These are phyloP conservation scores for Chlorella sp. DNA, from an alignment of 139 green algal species.

Conservation along the genomic window DNA sequence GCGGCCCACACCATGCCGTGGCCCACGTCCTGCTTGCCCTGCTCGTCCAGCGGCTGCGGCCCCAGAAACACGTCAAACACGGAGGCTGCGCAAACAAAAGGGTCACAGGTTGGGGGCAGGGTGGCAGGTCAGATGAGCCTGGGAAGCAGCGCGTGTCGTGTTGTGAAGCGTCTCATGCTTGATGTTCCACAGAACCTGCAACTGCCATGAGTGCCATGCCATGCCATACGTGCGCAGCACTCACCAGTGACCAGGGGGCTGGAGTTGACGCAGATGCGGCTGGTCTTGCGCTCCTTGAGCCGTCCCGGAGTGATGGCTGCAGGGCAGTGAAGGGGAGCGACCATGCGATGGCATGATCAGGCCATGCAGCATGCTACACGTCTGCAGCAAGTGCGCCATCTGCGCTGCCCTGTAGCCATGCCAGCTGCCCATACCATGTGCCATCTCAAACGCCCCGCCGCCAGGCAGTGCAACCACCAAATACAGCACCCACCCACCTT, in stretches of 20 bases:
- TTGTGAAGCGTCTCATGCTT: not conserved
- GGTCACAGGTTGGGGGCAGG: not conserved
- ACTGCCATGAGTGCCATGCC: not conserved
- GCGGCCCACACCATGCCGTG: conserved; percentile 37
- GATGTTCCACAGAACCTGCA: not conserved
- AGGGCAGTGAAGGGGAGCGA: not conserved
- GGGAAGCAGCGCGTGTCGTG: not conserved
- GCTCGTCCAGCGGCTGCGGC: conserved; percentile 13
- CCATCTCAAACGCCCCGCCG: not conserved
- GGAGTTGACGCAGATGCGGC: conserved; percentile 7
- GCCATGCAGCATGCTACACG: not conserved
- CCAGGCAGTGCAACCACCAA: not conserved
- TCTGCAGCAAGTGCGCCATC: not conserved
- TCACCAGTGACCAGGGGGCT: conserved; percentile 8
- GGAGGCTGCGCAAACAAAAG: not conserved
- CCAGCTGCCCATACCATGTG: no score
- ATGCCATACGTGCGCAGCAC: not conserved
- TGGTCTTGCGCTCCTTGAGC: conserved; percentile 25
- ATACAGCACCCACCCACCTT: conserved; percentile 4
- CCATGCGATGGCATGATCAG: not conserved
- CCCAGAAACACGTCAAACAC: conserved; percentile 45
- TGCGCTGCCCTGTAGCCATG: not conserved
- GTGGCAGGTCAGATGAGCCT: not conserved
- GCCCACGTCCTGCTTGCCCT: conserved; percentile 15
- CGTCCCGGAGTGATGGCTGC: conserved; percentile 41